A percentile compares a stretch with the other conserved stretches of the same genome.
Conservation (phyloP, 768 basidiomycete genomes). For the Calocera cornea region DNA sequence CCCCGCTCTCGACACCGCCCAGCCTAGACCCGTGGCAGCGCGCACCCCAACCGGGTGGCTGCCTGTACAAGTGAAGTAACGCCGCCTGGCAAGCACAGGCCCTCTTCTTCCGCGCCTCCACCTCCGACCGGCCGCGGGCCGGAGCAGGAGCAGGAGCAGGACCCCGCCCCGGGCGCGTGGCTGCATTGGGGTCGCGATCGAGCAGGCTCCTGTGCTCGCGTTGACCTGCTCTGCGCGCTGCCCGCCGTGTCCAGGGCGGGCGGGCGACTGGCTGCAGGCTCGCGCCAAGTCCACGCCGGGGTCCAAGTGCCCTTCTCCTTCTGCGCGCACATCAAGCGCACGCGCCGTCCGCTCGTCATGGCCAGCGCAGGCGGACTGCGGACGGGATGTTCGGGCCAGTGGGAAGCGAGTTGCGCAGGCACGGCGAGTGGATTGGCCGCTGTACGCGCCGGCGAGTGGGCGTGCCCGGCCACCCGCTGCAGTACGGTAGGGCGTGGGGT, state of each 20-base stretch:
- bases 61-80: no score
- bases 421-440: conserved; percentile 53
- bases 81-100: conserved; percentile 51
- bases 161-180: conserved; percentile 58
- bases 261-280: no score
- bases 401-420: conserved; percentile 55
- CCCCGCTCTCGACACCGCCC: conserved; percentile 63
- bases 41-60: conserved; percentile 58
- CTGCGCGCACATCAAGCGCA: no score
- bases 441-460: conserved; percentile 51
- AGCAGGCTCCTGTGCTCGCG: conserved; percentile 57
- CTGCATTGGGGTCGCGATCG: no score
- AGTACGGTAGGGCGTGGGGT: conserved; percentile 54
- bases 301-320: no score
- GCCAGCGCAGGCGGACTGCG: conserved; percentile 51
- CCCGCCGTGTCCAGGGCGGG: no score
- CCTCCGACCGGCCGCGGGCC: conserved; percentile 52
- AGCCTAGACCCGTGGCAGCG: conserved; percentile 57
- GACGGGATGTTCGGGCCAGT: conserved; percentile 43
- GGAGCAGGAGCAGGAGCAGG: conserved; percentile 41
- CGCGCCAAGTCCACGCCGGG: no score
- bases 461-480: conserved; percentile 47
- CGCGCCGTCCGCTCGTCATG: conserved; percentile 55
- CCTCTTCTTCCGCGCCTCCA: conserved; percentile 58
- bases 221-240: no score